These are phyloP conservation scores for Raphanus raphanistrum DNA, from an alignment of 345 rosid genomes.

Conservation along the genomic window DNA sequence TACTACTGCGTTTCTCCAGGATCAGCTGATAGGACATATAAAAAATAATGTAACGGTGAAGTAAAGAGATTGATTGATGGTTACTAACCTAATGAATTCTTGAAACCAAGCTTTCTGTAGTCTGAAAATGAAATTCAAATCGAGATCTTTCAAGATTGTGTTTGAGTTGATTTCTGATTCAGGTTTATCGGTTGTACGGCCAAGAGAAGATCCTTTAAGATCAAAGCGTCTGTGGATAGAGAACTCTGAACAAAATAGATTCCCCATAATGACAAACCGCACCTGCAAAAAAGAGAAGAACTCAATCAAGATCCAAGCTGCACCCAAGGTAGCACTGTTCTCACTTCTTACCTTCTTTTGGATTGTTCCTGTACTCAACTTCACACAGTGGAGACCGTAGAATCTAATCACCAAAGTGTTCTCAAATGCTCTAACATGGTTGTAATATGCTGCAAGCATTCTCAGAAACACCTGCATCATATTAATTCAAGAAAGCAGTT, in stretches of 20 bases:
- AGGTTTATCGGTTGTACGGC: slow-evolving; percentile 81
- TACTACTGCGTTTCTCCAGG: background rate
- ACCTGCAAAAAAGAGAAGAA: slow-evolving; percentile 46
- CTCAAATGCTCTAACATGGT: slow-evolving; percentile 80
- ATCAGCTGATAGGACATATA: background rate
- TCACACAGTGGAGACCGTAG: slow-evolving; percentile 90
- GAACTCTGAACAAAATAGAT: slow-evolving; percentile 80
- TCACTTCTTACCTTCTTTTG: slow-evolving; percentile 75
- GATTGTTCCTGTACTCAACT: slow-evolving; percentile 58
- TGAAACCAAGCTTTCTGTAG: slow-evolving; percentile 85
- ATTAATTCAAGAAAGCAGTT: background rate
- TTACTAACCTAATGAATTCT: slow-evolving; percentile 75
- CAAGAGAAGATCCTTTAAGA: slow-evolving; percentile 92
- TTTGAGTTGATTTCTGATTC: slow-evolving; percentile 73
- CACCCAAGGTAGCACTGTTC: background rate
- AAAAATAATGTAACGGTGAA: background rate
- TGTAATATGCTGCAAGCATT: slow-evolving; percentile 92
- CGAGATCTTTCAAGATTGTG: slow-evolving; percentile 88
- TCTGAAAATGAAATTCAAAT: slow-evolving; percentile 79
- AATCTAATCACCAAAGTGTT: slow-evolving; percentile 77
- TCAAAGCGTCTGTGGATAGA: slow-evolving; percentile 80
- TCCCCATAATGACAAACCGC: slow-evolving; percentile 90
- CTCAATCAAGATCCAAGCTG: slow-evolving; percentile 17
- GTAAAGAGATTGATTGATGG: background rate
- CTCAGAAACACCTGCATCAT: slow-evolving; percentile 72